A percentile compares a stretch with the other conserved stretches of the same genome.
Evolutionary conservation across 441 rosid genomes (phyloP).

Genomic region (Corymbia calophylla): DNA sequence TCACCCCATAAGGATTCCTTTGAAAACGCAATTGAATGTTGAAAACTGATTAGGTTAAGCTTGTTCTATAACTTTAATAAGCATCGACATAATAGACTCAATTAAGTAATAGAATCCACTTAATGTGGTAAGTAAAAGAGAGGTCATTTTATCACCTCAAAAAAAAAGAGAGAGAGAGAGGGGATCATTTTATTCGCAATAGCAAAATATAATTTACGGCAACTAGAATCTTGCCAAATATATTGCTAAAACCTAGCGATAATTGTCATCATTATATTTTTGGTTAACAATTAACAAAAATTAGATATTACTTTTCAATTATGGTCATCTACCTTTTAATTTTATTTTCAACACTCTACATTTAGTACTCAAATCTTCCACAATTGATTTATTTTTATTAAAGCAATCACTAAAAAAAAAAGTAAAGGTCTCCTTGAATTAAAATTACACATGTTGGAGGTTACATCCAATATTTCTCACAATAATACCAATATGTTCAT

Average conservation of each 20-base stretch:
- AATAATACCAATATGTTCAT: neutral
- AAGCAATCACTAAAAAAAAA: neutral
- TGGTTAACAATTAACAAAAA: neutral
- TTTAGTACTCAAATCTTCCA: neutral
- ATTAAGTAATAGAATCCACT: neutral
- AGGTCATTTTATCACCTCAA: neutral
- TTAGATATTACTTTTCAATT: neutral
- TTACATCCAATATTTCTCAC: neutral
- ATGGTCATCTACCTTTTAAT: neutral
- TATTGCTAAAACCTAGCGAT: neutral
- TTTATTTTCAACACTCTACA: no score
- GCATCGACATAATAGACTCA: neutral
- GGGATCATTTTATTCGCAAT: neutral
- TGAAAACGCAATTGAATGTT: neutral
- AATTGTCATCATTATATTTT: neutral
- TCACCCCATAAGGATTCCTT: neutral
- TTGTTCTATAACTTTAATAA: neutral
- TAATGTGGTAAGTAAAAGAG: neutral
- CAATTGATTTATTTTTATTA: neutral
- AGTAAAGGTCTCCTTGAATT: neutral
- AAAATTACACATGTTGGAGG: neutral
- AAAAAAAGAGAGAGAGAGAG: no score
- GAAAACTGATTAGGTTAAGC: neutral
- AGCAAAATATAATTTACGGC: neutral
- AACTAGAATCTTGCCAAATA: neutral